These are phyloP conservation scores for Gonapodya prolifera DNA, from an alignment of 192 early-diverging fungal species.

Conservation along the genomic window DNA sequence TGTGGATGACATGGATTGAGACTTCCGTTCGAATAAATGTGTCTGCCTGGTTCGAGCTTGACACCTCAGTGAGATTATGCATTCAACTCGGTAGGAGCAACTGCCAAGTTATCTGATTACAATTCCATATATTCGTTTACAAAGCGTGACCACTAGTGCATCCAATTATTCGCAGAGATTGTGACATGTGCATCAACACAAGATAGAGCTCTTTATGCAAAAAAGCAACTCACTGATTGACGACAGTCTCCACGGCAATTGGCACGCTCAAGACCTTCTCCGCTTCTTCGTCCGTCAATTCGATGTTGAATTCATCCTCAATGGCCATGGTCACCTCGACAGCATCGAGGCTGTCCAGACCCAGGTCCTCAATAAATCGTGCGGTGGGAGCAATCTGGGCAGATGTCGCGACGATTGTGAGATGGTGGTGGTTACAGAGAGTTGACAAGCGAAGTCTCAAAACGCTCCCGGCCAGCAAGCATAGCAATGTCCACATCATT, in stretches of 20 bases:
- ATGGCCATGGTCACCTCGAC: conserved; percentile 99
- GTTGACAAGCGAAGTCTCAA: conserved; percentile 1
- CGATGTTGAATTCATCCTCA: conserved; percentile 98
- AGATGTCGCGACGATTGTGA: too few species aligned
- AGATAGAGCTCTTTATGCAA: background rate
- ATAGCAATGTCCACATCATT: background rate
- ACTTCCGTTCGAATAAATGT: too few species aligned
- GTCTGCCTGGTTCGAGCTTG: too few species aligned
- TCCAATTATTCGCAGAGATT: background rate
- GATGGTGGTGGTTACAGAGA: background rate
- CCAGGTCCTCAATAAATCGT: conserved; percentile 86
- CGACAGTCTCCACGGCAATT: conserved; percentile 71
- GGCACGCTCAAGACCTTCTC: conserved; percentile 84
- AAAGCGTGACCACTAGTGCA: background rate
- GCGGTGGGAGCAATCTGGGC: conserved; percentile 70
- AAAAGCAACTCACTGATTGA: background rate
- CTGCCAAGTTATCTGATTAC: too few species aligned
- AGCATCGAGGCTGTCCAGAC: conserved; percentile 89
- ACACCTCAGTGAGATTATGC: too few species aligned
- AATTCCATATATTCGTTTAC: background rate
- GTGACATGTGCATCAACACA: background rate
- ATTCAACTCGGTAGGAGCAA: too few species aligned
- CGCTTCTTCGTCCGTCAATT: conserved; percentile 93
- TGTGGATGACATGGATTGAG: too few species aligned
- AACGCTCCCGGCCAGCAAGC: conserved; percentile 8